phyloP scores from a whole-genome alignment of 805 yeast species.

The Candida nonsorbophila region DNA sequence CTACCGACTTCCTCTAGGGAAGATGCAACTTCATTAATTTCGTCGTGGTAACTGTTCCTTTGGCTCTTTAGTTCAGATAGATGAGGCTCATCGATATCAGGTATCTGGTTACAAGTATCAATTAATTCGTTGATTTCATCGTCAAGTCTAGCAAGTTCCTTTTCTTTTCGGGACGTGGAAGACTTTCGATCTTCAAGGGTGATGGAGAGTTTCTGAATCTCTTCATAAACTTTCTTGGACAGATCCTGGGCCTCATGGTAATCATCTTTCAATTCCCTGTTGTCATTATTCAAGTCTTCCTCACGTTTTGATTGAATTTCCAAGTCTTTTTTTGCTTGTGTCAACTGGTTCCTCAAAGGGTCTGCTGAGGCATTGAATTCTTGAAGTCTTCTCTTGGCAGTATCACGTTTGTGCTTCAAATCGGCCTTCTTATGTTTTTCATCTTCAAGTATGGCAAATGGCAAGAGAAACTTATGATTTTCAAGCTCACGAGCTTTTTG shows the following conservation, averaged over 20 bases:
- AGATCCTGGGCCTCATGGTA: not conserved
- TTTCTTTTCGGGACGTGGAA: too few species aligned
- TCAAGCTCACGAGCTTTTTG: slow-evolving; percentile 35
- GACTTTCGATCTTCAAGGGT: not conserved
- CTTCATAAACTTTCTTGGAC: not conserved
- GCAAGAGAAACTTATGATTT: slow-evolving; percentile 33
- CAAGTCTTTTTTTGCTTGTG: not conserved
- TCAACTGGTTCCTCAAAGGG: slow-evolving; percentile 14
- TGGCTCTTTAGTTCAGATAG: too few species aligned
- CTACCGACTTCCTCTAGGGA: too few species aligned
- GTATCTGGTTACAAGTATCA: too few species aligned
- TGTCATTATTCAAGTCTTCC: not conserved
- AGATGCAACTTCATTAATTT: too few species aligned
- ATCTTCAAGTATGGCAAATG: slow-evolving; percentile 36
- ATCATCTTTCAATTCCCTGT: not conserved
- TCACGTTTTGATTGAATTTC: not conserved
- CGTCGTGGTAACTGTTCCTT: too few species aligned
- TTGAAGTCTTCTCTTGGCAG: slow-evolving; percentile 26
- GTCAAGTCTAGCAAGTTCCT: too few species aligned
- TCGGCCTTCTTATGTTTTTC: slow-evolving; percentile 25
- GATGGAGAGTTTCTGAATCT: not conserved
- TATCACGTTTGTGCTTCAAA: slow-evolving; percentile 28
- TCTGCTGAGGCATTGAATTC: slow-evolving; percentile 15
- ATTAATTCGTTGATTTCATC: too few species aligned
- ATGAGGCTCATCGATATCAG: too few species aligned